Evolutionary conservation across 192 early-diverging fungal species (phyloP), one percentile per base, ranked within the genome.

Genomic region (Mortierella alpina): DNA sequence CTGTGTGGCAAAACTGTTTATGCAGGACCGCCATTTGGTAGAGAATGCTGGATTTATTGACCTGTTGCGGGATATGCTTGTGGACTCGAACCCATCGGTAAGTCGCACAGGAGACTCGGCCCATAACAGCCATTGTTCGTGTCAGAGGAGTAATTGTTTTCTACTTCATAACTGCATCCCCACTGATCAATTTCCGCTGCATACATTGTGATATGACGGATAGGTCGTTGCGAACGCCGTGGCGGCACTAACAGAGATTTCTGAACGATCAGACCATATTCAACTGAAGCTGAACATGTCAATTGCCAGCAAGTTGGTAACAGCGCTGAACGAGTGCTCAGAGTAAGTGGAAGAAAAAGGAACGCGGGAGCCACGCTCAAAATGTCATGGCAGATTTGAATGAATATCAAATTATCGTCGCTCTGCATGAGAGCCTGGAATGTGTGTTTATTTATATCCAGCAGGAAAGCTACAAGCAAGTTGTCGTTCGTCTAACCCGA

Each of bases 171-270:
- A 15, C 50, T 61, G 15, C 18, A 2, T 60, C n/a, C 40, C 39
- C 39, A 20, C 17, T 70, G n/a, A 17, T 18, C 39, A 18, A 7
- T 59, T 23, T 9, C n/a, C 59, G 12, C 11, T 46, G 15, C 40
- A 4, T 46, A 7, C 6, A 11, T 61, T 61, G 45, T 31, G 31
- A 31, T 31, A 31, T 31, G 31, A 31, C 31, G 31, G 31, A 31
- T 83, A 93, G 94, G 97, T 99, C 14, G 95, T 99, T 39, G 97
- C 97, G 20, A 98, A 97, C 84, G 95, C 98, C 20, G 92, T 98
- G 7, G 95, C 95, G 0, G 95, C 95, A 46, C 86, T 98, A 48
- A 95, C 92, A 20, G 98, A 99, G 74, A 98, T 99, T 52, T 94
- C 97, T 6, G 94, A 96, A 75, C 86, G 93, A 40, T 95, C 95